Conservation (phyloP, 306 rosid species). For the Medicago arabica region DNA sequence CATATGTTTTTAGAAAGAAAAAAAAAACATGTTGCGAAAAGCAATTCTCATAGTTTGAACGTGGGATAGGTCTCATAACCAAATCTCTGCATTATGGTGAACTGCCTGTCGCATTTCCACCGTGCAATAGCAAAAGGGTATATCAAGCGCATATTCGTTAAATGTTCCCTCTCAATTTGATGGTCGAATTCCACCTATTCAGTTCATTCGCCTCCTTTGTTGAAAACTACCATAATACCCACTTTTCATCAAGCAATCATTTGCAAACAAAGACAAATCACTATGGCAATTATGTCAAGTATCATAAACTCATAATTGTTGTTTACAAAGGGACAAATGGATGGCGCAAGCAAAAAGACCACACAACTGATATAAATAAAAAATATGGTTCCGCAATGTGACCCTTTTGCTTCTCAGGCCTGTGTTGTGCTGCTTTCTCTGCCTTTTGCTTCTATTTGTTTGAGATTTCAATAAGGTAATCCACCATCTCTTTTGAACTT, state of each 20-base stretch:
- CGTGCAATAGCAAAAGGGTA: neutral
- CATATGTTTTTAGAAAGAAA: too few relatives aligned
- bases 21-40: too few relatives aligned
- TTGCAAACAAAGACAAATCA: neutral
- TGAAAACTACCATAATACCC: constrained; percentile 26
- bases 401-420: constrained; percentile 15
- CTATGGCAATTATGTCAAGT: constrained; percentile 2
- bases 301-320: neutral
- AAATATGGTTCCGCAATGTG: neutral
- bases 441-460: constrained; percentile 3
- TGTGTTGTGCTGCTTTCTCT: constrained; percentile 24
- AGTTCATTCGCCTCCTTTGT: neutral
- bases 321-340: neutral
- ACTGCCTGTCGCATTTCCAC: too few relatives aligned
- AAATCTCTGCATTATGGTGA: too few relatives aligned
- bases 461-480: constrained; percentile 40
- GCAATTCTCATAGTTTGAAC: too few relatives aligned
- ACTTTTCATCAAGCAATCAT: neutral
- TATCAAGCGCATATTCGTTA: constrained; percentile 46
- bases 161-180: constrained; percentile 35
- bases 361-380: too few relatives aligned
- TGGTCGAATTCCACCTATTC: constrained; percentile 3
- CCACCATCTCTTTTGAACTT: constrained; percentile 2
- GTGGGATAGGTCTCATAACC: too few relatives aligned
- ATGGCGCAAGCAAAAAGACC: too few relatives aligned